A percentile compares a stretch with the other conserved stretches of the same genome.
These are phyloP conservation scores for Neonothopanus nambi DNA, from an alignment of 1,284 basidiomycete species.

Conservation along the genomic window DNA sequence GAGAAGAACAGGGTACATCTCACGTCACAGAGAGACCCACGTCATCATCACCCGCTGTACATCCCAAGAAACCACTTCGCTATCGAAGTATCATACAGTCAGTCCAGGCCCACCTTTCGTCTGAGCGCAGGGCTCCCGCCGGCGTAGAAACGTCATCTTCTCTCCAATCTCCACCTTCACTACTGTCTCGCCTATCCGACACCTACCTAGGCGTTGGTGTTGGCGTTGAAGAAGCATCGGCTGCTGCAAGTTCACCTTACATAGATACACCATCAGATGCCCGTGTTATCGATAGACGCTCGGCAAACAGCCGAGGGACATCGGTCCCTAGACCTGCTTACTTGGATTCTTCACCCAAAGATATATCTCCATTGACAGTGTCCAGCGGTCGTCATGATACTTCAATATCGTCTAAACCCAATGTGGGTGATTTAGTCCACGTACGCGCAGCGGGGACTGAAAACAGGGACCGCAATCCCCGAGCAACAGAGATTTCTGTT, in stretches of 20 bases:
- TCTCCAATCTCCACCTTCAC: constrained; percentile 6
- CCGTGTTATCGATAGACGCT: neutral
- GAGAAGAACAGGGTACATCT: neutral
- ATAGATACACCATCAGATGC: neutral
- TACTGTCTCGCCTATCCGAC: constrained; percentile 11
- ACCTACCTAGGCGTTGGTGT: neutral
- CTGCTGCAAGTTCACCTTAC: neutral
- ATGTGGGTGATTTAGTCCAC: neutral
- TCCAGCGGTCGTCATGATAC: constrained; percentile 12
- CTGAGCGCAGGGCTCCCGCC: neutral
- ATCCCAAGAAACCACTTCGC: constrained; percentile 1
- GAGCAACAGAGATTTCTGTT: too few species aligned
- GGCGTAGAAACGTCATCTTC: neutral
- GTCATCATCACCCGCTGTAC: neutral
- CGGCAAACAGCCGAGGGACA: neutral
- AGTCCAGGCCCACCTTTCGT: constrained; percentile 11
- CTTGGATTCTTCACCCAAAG: neutral
- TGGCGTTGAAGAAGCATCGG: neutral
- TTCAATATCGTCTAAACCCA: neutral
- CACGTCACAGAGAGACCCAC: neutral
- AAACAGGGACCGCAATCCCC: neutral
- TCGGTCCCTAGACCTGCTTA: neutral
- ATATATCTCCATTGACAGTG: constrained; percentile 3
- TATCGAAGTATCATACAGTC: constrained; percentile 3
- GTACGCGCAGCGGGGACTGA: neutral